phyloP scores from a whole-genome alignment of 2,329 filamentous ascomycete species.

The Alternaria sp. region DNA sequence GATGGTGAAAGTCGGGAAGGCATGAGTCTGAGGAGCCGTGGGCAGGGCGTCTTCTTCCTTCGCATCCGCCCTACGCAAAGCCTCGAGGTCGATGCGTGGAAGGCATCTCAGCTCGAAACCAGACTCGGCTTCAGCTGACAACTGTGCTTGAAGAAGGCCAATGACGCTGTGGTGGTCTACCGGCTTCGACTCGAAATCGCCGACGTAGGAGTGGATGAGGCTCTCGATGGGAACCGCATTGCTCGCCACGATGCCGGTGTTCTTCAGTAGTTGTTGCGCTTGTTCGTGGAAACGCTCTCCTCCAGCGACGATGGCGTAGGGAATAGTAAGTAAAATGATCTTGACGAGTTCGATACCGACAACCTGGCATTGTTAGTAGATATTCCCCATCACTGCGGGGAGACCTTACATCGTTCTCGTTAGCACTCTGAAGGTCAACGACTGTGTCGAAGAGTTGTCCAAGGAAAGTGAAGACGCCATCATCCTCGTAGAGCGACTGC shows the following conservation, averaged over 20 bases:
- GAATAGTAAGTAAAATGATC: constrained; percentile 92
- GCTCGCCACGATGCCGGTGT: constrained; percentile 92
- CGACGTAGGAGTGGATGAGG: constrained; percentile 82
- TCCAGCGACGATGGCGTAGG: constrained; percentile 71
- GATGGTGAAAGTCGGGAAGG: constrained; percentile 76
- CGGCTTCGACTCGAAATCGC: constrained; percentile 67
- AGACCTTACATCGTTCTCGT: constrained; percentile 82
- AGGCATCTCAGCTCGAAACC: constrained; percentile 76
- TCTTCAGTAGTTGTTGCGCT: constrained; percentile 81
- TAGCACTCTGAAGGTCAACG: constrained; percentile 91
- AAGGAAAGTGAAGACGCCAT: constrained; percentile 83
- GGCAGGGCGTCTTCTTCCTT: constrained; percentile 55
- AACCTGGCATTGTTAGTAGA: constrained; percentile 49
- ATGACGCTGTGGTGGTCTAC: constrained; percentile 74
- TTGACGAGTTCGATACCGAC: constrained; percentile 87
- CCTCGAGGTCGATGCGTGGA: constrained; percentile 58
- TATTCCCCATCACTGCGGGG: background rate
- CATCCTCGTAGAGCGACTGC: constrained; percentile 78
- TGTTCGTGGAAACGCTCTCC: constrained; percentile 62
- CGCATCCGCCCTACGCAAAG: constrained; percentile 64
- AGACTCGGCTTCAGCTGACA: constrained; percentile 75
- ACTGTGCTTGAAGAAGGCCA: constrained; percentile 81
- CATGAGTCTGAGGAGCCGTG: constrained; percentile 67
- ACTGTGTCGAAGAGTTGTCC: constrained; percentile 90
- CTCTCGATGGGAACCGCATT: constrained; percentile 85